Evolutionary conservation across 2,329 filamentous ascomycete species (phyloP).

Genomic region (Albifimbria verrucaria): DNA sequence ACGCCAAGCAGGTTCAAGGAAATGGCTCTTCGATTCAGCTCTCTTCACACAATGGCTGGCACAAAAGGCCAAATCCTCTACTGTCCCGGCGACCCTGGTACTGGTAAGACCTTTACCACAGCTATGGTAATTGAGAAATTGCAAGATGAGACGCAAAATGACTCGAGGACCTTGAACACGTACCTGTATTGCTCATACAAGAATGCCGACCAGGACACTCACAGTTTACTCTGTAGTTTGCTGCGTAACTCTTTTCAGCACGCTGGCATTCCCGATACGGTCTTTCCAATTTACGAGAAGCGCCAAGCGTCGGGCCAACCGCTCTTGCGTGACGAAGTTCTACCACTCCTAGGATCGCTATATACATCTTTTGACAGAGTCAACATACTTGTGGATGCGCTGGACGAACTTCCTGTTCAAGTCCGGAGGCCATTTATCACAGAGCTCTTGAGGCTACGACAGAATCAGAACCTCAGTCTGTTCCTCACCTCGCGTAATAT

Average conservation of each 20-base stretch:
- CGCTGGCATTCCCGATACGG: neutral
- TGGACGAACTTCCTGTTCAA: neutral
- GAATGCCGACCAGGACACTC: neutral
- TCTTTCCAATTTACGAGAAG: neutral
- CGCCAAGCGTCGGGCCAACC: neutral
- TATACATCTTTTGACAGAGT: neutral
- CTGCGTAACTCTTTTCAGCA: neutral
- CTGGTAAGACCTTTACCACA: neutral
- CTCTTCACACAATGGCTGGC: neutral
- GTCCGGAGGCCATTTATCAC: neutral
- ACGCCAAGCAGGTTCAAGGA: neutral
- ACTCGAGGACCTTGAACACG: neutral
- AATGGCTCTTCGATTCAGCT: neutral
- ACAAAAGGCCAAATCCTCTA: neutral
- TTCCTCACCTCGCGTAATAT: neutral
- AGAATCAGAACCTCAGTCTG: neutral
- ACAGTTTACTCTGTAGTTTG: neutral
- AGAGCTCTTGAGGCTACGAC: neutral
- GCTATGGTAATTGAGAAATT: neutral
- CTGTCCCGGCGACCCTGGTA: neutral
- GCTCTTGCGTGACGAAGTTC: neutral
- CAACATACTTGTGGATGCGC: neutral
- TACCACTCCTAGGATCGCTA: neutral
- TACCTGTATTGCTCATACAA: neutral
- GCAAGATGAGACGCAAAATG: neutral